Conservation (phyloP, 345 rosid species). For the Eucalyptus rudis region DNA sequence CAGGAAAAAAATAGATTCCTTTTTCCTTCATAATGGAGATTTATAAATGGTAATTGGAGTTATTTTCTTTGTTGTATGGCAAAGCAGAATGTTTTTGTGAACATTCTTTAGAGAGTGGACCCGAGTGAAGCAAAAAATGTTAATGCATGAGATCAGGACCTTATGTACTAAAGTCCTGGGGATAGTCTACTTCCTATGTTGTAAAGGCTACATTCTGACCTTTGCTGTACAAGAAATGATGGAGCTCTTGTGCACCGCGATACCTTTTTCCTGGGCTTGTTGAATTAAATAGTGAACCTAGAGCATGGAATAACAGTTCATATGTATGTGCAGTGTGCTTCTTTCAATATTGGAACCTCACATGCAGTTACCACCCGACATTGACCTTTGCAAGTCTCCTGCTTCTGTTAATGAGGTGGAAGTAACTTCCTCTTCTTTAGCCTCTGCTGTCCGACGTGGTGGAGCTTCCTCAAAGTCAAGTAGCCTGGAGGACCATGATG, state of each 20-base stretch:
- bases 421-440: constrained; percentile 3
- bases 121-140: neutral
- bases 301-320: neutral
- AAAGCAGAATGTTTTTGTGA: neutral
- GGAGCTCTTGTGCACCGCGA: neutral
- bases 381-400: constrained; percentile 57
- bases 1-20: neutral
- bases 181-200: neutral
- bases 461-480: constrained; percentile 18
- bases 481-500: constrained; percentile 35
- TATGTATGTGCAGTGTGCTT: constrained; percentile 53
- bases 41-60: neutral
- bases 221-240: neutral
- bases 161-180: neutral
- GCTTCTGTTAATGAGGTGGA: constrained; percentile 20
- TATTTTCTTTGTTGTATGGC: neutral
- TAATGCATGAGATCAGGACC: neutral
- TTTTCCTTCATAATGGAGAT: neutral
- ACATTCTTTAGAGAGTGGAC: neutral
- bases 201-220: neutral
- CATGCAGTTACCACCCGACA: constrained; percentile 60
- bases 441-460: constrained; percentile 6
- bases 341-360: constrained; percentile 71
- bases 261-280: neutral
- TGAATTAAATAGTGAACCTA: neutral